A percentile compares a stretch with the other conserved stretches of the same genome.
Conservation (phyloP, 768 basidiomycete species). For the Podaxis sp. region DNA sequence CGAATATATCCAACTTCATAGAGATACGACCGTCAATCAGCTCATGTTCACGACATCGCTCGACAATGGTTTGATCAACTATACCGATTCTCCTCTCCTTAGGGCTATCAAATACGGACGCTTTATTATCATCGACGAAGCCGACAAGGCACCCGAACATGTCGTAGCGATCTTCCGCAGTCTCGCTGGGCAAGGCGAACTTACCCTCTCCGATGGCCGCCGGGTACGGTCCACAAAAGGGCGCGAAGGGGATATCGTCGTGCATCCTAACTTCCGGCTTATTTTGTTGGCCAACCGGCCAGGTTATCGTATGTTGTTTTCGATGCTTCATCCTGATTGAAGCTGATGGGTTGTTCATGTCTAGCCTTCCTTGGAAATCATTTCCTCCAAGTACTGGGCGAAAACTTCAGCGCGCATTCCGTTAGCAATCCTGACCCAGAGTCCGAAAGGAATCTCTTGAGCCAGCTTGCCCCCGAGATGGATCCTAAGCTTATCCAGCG, state of each 20-base stretch:
- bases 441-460: slow-evolving; percentile 56
- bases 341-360: neutral
- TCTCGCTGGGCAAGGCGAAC: slow-evolving; percentile 59
- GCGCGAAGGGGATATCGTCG: slow-evolving; percentile 50
- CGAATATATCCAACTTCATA: slow-evolving; percentile 68
- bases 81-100: slow-evolving; percentile 63
- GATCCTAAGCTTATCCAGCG: slow-evolving; percentile 46
- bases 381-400: slow-evolving; percentile 67
- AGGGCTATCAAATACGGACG: slow-evolving; percentile 58
- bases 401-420: slow-evolving; percentile 64
- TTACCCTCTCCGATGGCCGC: slow-evolving; percentile 61
- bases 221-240: slow-evolving; percentile 43
- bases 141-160: slow-evolving; percentile 71
- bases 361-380: slow-evolving; percentile 70
- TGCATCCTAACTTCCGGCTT: slow-evolving; percentile 61
- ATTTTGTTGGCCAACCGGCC: slow-evolving; percentile 63
- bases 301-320: slow-evolving; percentile 53
- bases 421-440: slow-evolving; percentile 64
- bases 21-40: slow-evolving; percentile 68
- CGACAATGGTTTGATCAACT: slow-evolving; percentile 51
- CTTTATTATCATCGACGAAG: slow-evolving; percentile 67
- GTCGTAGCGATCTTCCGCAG: slow-evolving; percentile 70
- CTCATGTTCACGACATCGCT: slow-evolving; percentile 66
- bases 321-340: neutral
- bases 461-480: slow-evolving; percentile 59